These are phyloP conservation scores for Magnusiomyces tetraspermus DNA, from an alignment of 1,139 yeast genomes.

Conservation along the genomic window DNA sequence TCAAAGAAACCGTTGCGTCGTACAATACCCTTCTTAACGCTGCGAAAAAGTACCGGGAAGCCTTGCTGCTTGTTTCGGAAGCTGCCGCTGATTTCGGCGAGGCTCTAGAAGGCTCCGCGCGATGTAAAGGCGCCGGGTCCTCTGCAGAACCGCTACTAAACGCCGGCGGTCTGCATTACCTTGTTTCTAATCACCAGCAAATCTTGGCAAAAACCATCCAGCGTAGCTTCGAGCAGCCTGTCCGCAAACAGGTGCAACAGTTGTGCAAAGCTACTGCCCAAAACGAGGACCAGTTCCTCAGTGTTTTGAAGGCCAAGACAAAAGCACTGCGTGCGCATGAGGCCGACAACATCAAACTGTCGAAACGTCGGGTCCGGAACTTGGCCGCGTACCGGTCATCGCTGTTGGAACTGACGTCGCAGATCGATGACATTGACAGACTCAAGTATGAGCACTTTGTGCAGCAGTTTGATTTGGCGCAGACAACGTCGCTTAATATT, in stretches of 20 bases:
- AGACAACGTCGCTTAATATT: slow-evolving; percentile 47
- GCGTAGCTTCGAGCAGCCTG: slow-evolving; percentile 48
- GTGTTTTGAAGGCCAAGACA: slow-evolving; percentile 47
- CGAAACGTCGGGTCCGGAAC: slow-evolving; percentile 41
- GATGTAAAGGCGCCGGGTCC: slow-evolving; percentile 54
- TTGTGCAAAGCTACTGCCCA: slow-evolving; percentile 25
- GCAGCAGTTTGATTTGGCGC: slow-evolving; percentile 49
- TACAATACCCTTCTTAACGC: slow-evolving; percentile 43
- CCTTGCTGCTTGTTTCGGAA: slow-evolving; percentile 43
- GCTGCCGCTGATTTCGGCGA: slow-evolving; percentile 70
- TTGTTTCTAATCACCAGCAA: slow-evolving; percentile 70
- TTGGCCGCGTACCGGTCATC: slow-evolving; percentile 56
- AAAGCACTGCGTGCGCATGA: slow-evolving; percentile 46
- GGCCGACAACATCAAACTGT: slow-evolving; percentile 44
- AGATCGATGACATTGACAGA: slow-evolving; percentile 68
- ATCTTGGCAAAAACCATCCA: slow-evolving; percentile 52
- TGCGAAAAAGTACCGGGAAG: slow-evolving; percentile 44
- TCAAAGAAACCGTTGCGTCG: slow-evolving; percentile 39
- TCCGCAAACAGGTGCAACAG: slow-evolving; percentile 28
- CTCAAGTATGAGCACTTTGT: slow-evolving; percentile 67
- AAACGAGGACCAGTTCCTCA: slow-evolving; percentile 47
- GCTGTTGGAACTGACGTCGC: slow-evolving; percentile 55
- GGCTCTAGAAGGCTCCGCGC: slow-evolving; percentile 61
- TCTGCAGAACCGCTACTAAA: slow-evolving; percentile 59
- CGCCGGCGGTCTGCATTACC: slow-evolving; percentile 70